Conservation (phyloP, 805 yeast genomes). For the Lipomyces chichibuensis region DNA sequence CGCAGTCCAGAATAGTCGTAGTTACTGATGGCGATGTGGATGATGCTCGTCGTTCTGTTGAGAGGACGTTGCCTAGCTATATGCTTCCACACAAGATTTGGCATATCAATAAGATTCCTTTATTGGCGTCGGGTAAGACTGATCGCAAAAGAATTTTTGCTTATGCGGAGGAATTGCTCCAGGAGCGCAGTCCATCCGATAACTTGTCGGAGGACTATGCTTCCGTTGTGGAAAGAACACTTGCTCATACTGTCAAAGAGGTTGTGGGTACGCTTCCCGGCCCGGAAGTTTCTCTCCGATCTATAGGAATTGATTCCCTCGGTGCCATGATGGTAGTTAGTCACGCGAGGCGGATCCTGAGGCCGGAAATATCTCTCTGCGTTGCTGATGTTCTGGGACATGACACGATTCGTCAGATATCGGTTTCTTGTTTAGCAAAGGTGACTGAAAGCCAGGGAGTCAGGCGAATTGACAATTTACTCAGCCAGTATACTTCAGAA, state of each 20-base stretch:
- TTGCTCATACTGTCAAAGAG: slow-evolving; percentile 9
- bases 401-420: slow-evolving; percentile 8
- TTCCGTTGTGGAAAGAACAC: slow-evolving; percentile 2
- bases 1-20: slow-evolving; percentile 16
- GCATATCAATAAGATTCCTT: slow-evolving; percentile 25
- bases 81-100: slow-evolving; percentile 33
- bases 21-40: slow-evolving; percentile 14
- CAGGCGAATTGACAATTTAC: neutral
- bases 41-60: slow-evolving; percentile 14
- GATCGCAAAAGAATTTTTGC: slow-evolving; percentile 19
- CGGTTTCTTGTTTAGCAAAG: neutral
- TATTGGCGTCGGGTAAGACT: slow-evolving; percentile 36
- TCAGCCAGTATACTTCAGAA: neutral
- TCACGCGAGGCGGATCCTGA: neutral
- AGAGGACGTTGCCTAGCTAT: slow-evolving; percentile 27
- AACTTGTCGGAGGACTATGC: neutral
- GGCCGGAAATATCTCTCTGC: neutral
- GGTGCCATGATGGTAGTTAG: slow-evolving; percentile 16
- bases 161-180: neutral
- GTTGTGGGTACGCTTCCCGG: slow-evolving; percentile 10
- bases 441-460: neutral
- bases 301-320: slow-evolving; percentile 29
- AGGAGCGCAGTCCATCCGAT: neutral
- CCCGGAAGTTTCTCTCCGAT: slow-evolving; percentile 7
- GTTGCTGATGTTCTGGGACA: slow-evolving; percentile 17